A percentile compares a stretch with the other conserved stretches of the same genome.
Conservation (phyloP, 331 rosid genomes). For the Acacia pycnantha region DNA sequence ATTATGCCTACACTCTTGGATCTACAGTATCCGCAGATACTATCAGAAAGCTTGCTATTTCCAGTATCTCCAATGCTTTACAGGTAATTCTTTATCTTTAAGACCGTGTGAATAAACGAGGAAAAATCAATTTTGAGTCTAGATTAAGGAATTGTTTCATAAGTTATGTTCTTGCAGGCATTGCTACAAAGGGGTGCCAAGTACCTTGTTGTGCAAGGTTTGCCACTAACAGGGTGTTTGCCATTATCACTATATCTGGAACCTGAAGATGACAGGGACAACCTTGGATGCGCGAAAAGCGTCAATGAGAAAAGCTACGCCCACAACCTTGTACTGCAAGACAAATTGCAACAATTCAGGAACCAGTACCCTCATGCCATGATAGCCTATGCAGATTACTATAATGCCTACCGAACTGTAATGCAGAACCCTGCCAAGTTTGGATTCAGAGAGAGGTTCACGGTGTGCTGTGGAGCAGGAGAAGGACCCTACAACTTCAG, state of each 20-base stretch:
- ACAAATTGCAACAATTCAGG: constrained; percentile 53
- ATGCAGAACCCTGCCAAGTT: constrained; percentile 55
- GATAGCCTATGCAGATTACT: constrained; percentile 78
- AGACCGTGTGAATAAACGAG: too few relatives aligned
- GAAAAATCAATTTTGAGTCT: background rate
- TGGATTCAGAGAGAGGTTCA: constrained; percentile 63
- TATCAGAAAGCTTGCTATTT: constrained; percentile 55
- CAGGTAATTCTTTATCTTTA: constrained; percentile 45
- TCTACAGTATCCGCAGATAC: constrained; percentile 53
- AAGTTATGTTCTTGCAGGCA: constrained; percentile 40
- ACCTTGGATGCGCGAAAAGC: constrained; percentile 74
- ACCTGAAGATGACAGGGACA: constrained; percentile 61
- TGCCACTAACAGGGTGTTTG: constrained; percentile 78
- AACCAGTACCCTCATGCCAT: constrained; percentile 60
- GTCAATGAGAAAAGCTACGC: constrained; percentile 52
- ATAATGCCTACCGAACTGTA: constrained; percentile 60
- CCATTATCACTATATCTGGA: constrained; percentile 68
- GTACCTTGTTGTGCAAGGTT: constrained; percentile 76
- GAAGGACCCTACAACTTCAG: constrained; percentile 71
- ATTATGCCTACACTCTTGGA: constrained; percentile 78
- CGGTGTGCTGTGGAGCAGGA: constrained; percentile 80
- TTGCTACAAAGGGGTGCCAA: constrained; percentile 83
- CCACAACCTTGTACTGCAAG: constrained; percentile 59
- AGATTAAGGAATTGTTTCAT: background rate
- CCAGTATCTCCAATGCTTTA: constrained; percentile 45